Evolutionary conservation across 805 yeast species (phyloP).

Genomic region (Candida schatavii): DNA sequence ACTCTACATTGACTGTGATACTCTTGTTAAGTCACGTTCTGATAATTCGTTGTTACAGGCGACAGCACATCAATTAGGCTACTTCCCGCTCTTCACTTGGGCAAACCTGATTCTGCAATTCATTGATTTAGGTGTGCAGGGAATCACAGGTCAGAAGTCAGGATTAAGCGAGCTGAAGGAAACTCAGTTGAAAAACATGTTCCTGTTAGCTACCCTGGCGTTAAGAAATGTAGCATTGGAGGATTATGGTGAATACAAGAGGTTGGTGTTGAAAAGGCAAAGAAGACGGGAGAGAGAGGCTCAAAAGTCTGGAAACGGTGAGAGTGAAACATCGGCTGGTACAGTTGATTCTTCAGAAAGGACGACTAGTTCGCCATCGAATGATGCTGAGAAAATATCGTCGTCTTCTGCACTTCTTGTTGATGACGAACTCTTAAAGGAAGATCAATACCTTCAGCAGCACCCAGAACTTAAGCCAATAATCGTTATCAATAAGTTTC

Average conservation of each 20-base stretch:
- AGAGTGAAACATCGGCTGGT: neutral
- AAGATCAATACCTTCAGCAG: constrained; percentile 79
- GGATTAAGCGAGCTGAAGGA: constrained; percentile 85
- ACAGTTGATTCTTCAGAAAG: neutral
- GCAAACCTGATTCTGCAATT: constrained; percentile 73
- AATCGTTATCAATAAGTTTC: constrained; percentile 74
- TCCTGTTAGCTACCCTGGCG: constrained; percentile 68
- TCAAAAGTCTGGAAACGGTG: constrained; percentile 7
- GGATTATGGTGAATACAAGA: constrained; percentile 29
- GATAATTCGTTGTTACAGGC: constrained; percentile 66
- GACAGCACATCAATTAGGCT: constrained; percentile 78
- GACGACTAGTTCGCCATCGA: neutral
- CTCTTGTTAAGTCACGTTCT: constrained; percentile 66
- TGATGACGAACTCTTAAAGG: constrained; percentile 47
- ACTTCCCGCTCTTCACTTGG: constrained; percentile 94
- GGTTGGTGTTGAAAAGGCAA: constrained; percentile 17
- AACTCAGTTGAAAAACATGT: constrained; percentile 75
- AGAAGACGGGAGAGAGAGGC: constrained; percentile 16
- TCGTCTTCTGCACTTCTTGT: constrained; percentile 1
- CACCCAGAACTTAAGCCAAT: constrained; percentile 87
- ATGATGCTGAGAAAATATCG: neutral
- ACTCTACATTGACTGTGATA: constrained; percentile 76
- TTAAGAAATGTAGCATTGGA: constrained; percentile 57
- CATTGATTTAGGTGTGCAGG: constrained; percentile 81
- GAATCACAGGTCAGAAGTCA: constrained; percentile 90